Evolutionary conservation across 148 eudicot genomes (phyloP).

Genomic region (Nyssa sinensis): DNA sequence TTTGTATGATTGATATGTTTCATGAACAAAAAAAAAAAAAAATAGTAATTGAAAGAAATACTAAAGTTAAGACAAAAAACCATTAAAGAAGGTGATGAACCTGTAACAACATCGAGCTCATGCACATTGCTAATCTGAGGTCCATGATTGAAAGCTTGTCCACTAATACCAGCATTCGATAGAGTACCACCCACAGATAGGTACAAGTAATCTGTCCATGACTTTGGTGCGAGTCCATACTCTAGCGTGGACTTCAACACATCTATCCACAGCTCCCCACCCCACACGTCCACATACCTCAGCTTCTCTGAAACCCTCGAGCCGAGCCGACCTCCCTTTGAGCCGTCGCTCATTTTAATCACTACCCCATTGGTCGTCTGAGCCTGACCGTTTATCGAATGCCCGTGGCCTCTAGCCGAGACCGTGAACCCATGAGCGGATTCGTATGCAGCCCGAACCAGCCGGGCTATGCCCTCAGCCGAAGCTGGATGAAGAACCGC

Average conservation of each 20-base stretch:
- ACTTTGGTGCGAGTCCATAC: slow-evolving; percentile 82
- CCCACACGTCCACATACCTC: slow-evolving; percentile 80
- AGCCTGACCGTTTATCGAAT: slow-evolving; percentile 87
- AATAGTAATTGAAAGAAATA: too few relatives aligned
- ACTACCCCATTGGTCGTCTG: slow-evolving; percentile 61
- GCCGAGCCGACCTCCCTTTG: not conserved
- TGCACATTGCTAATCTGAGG: slow-evolving; percentile 84
- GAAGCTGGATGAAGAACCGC: slow-evolving; percentile 67
- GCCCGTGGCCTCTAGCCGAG: slow-evolving; percentile 90
- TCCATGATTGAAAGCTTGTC: slow-evolving; percentile 88
- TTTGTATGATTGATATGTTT: too few relatives aligned
- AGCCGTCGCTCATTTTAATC: slow-evolving; percentile 63
- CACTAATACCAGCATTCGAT: slow-evolving; percentile 95
- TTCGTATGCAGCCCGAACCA: slow-evolving; percentile 40
- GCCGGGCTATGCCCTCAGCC: slow-evolving; percentile 48
- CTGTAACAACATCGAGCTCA: slow-evolving; percentile 83
- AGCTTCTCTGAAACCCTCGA: slow-evolving; percentile 32
- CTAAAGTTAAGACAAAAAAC: too few relatives aligned
- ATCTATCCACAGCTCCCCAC: slow-evolving; percentile 94
- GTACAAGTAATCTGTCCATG: slow-evolving; percentile 98
- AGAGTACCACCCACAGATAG: slow-evolving; percentile 91
- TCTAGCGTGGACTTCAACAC: slow-evolving; percentile 67
- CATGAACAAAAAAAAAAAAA: too few relatives aligned
- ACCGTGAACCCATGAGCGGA: slow-evolving; percentile 46
- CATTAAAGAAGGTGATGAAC: too few relatives aligned